Conservation (phyloP, 805 yeast genomes). For the Nakazawaea ernobii region DNA sequence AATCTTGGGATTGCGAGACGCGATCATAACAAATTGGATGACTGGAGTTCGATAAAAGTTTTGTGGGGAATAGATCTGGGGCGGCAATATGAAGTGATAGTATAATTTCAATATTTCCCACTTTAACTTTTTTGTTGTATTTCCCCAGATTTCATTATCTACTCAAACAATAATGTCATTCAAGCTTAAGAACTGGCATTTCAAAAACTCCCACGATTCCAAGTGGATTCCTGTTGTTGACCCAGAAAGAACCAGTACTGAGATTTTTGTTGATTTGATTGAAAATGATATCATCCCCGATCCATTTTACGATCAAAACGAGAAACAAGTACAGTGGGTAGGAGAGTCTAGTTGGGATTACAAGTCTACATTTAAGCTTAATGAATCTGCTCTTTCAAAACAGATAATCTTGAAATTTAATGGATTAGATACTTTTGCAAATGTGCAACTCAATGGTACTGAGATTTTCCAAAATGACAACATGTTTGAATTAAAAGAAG, state of each 20-base stretch:
- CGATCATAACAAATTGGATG: too few species aligned
- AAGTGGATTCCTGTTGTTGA: slow-evolving; percentile 5
- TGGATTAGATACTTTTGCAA: slow-evolving; percentile 39
- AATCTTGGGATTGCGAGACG: too few species aligned
- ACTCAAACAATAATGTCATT: not conserved
- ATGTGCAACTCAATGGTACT: slow-evolving; percentile 33
- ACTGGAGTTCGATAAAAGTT: too few species aligned
- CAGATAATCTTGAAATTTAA: slow-evolving; percentile 29
- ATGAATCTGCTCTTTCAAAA: not conserved
- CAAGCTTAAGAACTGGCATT: slow-evolving; percentile 2
- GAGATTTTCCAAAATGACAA: slow-evolving; percentile 32
- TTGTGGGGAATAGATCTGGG: too few species aligned
- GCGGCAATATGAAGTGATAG: too few species aligned
- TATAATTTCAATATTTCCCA: too few species aligned
- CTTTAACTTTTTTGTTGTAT: too few species aligned
- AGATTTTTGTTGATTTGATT: slow-evolving; percentile 38
- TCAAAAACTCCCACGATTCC: not conserved
- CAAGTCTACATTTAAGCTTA: slow-evolving; percentile 17
- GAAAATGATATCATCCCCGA: slow-evolving; percentile 33
- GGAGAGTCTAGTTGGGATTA: slow-evolving; percentile 48
- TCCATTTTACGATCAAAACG: slow-evolving; percentile 40
- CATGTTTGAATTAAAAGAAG: slow-evolving; percentile 34
- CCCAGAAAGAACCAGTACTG: slow-evolving; percentile 14
- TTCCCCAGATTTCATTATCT: not conserved
- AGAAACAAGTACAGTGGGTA: slow-evolving; percentile 42